Evolutionary conservation across 1,139 yeast genomes (phyloP).

Genomic region (Ogataea hybrid): DNA sequence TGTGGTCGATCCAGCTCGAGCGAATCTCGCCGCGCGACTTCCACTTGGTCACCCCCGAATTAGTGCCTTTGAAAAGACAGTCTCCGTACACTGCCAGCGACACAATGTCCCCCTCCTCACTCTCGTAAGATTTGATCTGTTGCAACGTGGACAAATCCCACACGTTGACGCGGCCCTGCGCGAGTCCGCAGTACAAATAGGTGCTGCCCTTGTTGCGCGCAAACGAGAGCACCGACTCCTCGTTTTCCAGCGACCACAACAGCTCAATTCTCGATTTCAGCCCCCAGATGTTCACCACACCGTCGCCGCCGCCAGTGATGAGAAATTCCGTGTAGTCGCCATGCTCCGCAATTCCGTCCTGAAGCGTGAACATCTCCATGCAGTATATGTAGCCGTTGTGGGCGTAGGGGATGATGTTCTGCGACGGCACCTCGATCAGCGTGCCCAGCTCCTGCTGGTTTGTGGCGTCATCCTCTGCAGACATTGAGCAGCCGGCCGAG

Average conservation of each 20-base stretch:
- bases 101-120: conserved; percentile 47
- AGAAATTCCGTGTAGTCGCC: conserved; percentile 40
- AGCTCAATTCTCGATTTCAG: conserved; percentile 25
- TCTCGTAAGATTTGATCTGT: conserved; percentile 55
- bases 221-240: conserved; percentile 69
- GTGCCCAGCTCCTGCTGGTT: conserved; percentile 10
- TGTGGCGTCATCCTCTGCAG: no score
- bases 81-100: conserved; percentile 52
- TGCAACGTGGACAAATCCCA: conserved; percentile 87
- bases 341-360: conserved; percentile 25
- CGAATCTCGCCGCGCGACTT: conserved; percentile 40
- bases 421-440: conserved; percentile 66
- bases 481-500: conserved; percentile 52
- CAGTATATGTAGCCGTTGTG: conserved; percentile 90
- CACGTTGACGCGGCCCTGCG: conserved; percentile 68
- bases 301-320: conserved; percentile 88
- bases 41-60: conserved; percentile 55
- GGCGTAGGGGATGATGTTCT: conserved; percentile 73
- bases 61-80: conserved; percentile 55
- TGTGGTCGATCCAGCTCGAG: conserved; percentile 40
- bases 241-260: conserved; percentile 54
- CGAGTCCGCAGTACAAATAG: conserved; percentile 75
- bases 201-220: conserved; percentile 48
- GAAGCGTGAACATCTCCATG: conserved; percentile 39
- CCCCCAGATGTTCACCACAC: conserved; percentile 75